A percentile compares a stretch with the other conserved stretches of the same genome.
These are phyloP conservation scores for Escovopsis weberi DNA, from an alignment of 2,329 filamentous ascomycete genomes.

Conservation along the genomic window DNA sequence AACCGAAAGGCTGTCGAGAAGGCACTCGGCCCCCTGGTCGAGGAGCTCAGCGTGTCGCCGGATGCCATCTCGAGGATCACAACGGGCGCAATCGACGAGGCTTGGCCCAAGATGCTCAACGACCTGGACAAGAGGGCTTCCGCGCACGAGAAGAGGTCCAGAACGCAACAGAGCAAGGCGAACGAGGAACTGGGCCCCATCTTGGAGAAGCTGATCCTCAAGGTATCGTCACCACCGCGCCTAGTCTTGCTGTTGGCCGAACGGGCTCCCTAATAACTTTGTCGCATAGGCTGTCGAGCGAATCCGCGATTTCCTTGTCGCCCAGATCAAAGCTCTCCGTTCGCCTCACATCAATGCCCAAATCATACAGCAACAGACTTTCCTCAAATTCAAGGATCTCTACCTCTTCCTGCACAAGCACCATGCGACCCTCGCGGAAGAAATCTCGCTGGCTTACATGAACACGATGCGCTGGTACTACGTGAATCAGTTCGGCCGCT, in stretches of 20 bases:
- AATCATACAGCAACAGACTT: constrained; percentile 86
- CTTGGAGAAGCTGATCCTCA: constrained; percentile 68
- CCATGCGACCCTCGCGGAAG: constrained; percentile 69
- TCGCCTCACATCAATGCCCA: constrained; percentile 96
- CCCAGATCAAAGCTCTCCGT: constrained; percentile 84
- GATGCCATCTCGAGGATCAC: constrained; percentile 70
- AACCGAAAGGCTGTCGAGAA: constrained; percentile 86
- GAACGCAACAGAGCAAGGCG: constrained; percentile 54
- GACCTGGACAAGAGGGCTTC: constrained; percentile 71
- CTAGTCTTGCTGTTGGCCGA: neutral
- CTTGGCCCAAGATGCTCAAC: constrained; percentile 68
- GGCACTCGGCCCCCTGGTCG: constrained; percentile 72
- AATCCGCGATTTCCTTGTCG: constrained; percentile 85
- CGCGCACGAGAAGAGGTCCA: constrained; percentile 54
- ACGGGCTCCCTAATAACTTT: neutral
- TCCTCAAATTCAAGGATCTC: constrained; percentile 77
- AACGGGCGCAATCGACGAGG: constrained; percentile 79
- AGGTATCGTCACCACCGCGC: constrained; percentile 32
- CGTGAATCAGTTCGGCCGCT: constrained; percentile 76
- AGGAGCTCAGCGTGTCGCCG: constrained; percentile 82
- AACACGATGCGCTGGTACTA: constrained; percentile 99
- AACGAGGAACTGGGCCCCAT: constrained; percentile 73
- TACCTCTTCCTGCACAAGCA: constrained; percentile 74
- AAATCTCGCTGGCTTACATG: constrained; percentile 86
- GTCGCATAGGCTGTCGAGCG: constrained; percentile 61